Percentiles rank a stretch among this genome's conserved stretches.
phyloP scores from a whole-genome alignment of 2,329 filamentous ascomycete species.

The Venturia oleaginea region DNA sequence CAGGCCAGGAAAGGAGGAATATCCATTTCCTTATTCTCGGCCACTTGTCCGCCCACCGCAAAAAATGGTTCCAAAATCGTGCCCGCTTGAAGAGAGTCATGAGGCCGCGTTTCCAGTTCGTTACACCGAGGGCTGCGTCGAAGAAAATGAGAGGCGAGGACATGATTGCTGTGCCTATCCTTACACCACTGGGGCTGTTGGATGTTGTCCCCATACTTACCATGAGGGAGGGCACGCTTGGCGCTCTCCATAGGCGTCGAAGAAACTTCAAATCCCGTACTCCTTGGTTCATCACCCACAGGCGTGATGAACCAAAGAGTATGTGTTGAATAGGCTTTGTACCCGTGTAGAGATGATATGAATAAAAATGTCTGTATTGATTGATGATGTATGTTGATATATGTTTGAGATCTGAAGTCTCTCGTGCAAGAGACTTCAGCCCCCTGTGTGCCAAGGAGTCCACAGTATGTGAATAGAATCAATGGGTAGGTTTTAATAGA shows the following conservation, averaged over 20 bases:
- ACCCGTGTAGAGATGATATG: too few species aligned
- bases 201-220: not conserved
- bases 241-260: not conserved
- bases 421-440: too few species aligned
- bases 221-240: not conserved
- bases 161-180: not conserved
- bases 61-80: not conserved
- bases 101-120: not conserved
- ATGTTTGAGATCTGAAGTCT: too few species aligned
- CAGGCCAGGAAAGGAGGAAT: not conserved
- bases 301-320: slow-evolving; percentile 8
- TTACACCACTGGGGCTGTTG: not conserved
- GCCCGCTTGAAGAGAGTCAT: not conserved
- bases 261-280: not conserved
- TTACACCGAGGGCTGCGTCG: not conserved
- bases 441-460: too few species aligned
- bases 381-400: too few species aligned
- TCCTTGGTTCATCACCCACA: not conserved
- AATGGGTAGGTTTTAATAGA: too few species aligned
- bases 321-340: not conserved
- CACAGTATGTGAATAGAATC: too few species aligned
- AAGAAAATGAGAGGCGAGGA: not conserved
- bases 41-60: not conserved
- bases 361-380: too few species aligned
- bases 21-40: not conserved